Evolutionary conservation across 2,329 filamentous ascomycete species (phyloP).

Genomic region (Paracoccidioides brasiliensis): DNA sequence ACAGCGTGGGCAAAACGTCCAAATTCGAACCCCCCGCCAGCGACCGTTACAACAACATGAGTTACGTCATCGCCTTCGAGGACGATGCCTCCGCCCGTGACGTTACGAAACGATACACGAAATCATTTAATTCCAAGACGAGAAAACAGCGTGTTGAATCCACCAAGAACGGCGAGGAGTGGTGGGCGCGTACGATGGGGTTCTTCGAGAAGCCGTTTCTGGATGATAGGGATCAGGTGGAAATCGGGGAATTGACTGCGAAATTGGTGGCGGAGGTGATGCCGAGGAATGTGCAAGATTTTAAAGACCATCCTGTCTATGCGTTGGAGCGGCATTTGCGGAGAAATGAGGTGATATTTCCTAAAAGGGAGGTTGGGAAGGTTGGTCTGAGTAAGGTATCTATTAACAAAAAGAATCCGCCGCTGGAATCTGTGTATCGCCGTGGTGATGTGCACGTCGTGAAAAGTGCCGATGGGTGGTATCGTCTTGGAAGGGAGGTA

Average conservation of each 20-base stretch:
- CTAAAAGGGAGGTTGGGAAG: slow-evolving; percentile 61
- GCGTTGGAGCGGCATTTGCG: slow-evolving; percentile 76
- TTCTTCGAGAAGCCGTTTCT: slow-evolving; percentile 31
- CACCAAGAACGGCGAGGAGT: slow-evolving; percentile 41
- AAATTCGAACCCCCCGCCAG: slow-evolving; percentile 71
- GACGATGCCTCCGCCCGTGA: slow-evolving; percentile 66
- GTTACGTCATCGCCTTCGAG: slow-evolving; percentile 77
- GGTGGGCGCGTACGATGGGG: slow-evolving; percentile 40
- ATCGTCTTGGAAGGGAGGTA: slow-evolving; percentile 69
- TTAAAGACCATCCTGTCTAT: slow-evolving; percentile 72
- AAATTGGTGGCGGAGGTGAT: slow-evolving; percentile 66
- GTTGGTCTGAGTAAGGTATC: slow-evolving; percentile 43
- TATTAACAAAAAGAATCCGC: slow-evolving; percentile 38
- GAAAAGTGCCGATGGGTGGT: slow-evolving; percentile 78
- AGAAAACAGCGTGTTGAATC: slow-evolving; percentile 65
- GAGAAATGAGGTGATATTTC: slow-evolving; percentile 68
- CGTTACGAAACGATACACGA: slow-evolving; percentile 76
- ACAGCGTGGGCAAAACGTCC: slow-evolving; percentile 60
- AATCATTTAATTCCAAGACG: slow-evolving; percentile 83
- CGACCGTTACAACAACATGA: slow-evolving; percentile 62
- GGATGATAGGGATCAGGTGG: slow-evolving; percentile 66
- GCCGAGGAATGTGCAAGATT: slow-evolving; percentile 74
- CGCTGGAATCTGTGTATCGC: slow-evolving; percentile 67
- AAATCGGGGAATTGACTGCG: slow-evolving; percentile 61
- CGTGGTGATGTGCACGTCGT: slow-evolving; percentile 67